Base-by-base conservation (phyloP, 352 stramenopile species). In the Albugo laibachii region DNA sequence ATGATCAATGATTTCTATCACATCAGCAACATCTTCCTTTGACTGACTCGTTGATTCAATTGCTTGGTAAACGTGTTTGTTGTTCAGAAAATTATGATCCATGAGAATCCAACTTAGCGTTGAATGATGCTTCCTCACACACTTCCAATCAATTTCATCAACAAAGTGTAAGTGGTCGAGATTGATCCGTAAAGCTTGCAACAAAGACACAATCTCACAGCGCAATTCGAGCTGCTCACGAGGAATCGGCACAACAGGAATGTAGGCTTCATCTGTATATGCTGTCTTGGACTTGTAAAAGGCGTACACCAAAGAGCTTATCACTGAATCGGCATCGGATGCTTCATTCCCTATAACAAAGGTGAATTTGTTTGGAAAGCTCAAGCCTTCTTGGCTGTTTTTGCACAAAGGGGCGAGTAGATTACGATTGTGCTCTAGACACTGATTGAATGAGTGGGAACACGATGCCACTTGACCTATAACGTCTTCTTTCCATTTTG, bases 1-100 rank as follows among this genome's bases (percentile, higher is more conserved):
- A 50, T 89, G 73, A 47, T 89, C 77, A 38, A 86, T 39, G 53
- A 89, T 86, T 58, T 82, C 73, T 36, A 75, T 62, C 21, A 84
- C 54, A 24, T 45, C 16, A 18, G 1, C 1, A 8, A 43, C 5
- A 31, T 31, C 24, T 31, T 44, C 11, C 12, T 73, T 45, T 31
- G 59, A 55, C 16, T 69, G 44, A 8, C 58, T 43, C 27, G 51
- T 39, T 3, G 48, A 19, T 11, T 47, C 16, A 5, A 55, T 41
- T 15, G 35, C 46, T 3, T 46, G 11, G 2, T 55, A 49, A 27
- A 80, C 62, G 50, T 60, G 63, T 64, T 77, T 81, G 48, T 65
- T 77, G 48, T 52, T 80, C 34, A 82, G 50, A 19, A 67, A 65
- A 49, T 88, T 85, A 54, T 88, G 76, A 58, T 88, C 76, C 47